phyloP scores from a whole-genome alignment of 345 rosid genomes.

The Gossypium rotundifolium region DNA sequence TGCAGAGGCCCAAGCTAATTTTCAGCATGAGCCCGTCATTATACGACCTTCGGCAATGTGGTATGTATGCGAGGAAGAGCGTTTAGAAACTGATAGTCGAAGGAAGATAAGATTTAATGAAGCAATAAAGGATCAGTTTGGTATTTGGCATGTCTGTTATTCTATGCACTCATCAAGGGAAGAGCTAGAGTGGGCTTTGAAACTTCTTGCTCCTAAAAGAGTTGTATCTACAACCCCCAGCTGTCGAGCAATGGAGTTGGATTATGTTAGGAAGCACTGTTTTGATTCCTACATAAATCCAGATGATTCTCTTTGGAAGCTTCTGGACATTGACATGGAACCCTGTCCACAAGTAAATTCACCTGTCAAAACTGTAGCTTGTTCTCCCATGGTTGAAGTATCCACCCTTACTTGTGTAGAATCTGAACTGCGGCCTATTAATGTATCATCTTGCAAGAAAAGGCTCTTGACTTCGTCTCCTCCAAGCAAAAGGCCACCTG shows the following conservation, averaged over 20 bases:
- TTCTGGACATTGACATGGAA: constrained; percentile 52
- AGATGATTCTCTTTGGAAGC: constrained; percentile 72
- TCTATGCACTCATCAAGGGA: constrained; percentile 83
- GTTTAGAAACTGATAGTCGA: constrained; percentile 24
- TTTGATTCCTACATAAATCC: constrained; percentile 33
- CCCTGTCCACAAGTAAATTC: constrained; percentile 27
- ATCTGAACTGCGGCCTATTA: constrained; percentile 19
- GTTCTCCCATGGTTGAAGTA: constrained; percentile 27
- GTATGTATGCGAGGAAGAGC: constrained; percentile 64
- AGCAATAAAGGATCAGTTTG: constrained; percentile 67
- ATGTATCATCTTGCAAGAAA: constrained; percentile 20
- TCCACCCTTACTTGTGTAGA: constrained; percentile 23
- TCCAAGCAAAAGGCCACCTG: constrained; percentile 36
- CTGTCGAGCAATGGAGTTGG: constrained; percentile 71
- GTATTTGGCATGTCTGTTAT: constrained; percentile 89
- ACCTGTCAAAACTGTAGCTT: constrained; percentile 14
- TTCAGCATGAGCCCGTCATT: constrained; percentile 61
- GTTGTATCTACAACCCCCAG: constrained; percentile 78
- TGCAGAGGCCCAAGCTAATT: constrained; percentile 57
- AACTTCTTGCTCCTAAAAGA: constrained; percentile 64
- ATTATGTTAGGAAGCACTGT: constrained; percentile 60
- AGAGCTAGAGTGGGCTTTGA: constrained; percentile 70
- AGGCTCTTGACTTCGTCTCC: constrained; percentile 32
- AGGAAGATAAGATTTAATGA: constrained; percentile 49
- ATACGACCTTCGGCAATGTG: constrained; percentile 84